Percentiles rank a stretch among this genome's conserved stretches.
Conservation (phyloP, 2,329 filamentous ascomycete species). For the Ophiostoma piceae region DNA sequence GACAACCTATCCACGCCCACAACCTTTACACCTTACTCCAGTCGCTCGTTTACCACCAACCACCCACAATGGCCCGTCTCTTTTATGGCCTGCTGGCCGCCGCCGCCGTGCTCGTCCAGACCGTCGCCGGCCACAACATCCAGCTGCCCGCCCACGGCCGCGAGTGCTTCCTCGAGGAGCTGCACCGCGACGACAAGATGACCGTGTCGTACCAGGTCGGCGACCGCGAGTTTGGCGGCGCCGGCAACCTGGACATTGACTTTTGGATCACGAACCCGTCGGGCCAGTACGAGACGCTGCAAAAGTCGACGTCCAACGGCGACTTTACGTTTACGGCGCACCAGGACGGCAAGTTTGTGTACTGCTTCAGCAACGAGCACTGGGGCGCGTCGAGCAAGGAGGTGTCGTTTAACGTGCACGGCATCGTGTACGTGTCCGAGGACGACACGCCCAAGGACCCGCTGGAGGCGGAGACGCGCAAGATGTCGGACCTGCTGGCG, state of each 20-base stretch:
- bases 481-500: conserved; percentile 75
- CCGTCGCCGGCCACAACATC: conserved; percentile 84
- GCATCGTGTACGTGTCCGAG: conserved; percentile 94
- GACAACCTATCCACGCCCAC: background rate
- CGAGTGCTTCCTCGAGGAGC: conserved; percentile 94
- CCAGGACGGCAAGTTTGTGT: conserved; percentile 81
- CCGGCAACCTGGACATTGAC: conserved; percentile 91
- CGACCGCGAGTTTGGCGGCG: conserved; percentile 89
- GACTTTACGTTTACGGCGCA: conserved; percentile 87
- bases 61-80: conserved; percentile 25
- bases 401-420: conserved; percentile 98
- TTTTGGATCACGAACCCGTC: conserved; percentile 88
- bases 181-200: conserved; percentile 95
- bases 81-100: conserved; percentile 38
- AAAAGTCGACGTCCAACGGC: conserved; percentile 78
- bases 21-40: background rate
- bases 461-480: conserved; percentile 82
- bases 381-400: conserved; percentile 97
- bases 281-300: conserved; percentile 69
- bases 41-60: conserved; percentile 7
- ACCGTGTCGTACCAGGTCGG: conserved; percentile 98
- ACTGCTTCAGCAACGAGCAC: conserved; percentile 99
- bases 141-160: conserved; percentile 86
- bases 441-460: conserved; percentile 78
- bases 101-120: conserved; percentile 52